Conservation (phyloP, 2,329 filamentous ascomycete species). For the Cladophialophora psammophila region DNA sequence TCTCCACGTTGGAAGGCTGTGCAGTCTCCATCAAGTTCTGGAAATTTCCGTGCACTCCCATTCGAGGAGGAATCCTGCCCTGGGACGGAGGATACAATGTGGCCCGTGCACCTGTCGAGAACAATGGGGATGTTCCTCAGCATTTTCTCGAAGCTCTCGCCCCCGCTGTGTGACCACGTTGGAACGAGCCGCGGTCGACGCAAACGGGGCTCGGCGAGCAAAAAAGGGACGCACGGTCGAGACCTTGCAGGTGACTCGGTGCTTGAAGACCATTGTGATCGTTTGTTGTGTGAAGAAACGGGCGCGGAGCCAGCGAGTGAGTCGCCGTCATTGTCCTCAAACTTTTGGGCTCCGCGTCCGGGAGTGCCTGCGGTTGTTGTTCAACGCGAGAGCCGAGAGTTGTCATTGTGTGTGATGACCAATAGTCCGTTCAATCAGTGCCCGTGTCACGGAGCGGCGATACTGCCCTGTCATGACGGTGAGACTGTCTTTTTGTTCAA, state of each 20-base stretch:
- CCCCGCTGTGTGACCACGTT: neutral
- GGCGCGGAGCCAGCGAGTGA: neutral
- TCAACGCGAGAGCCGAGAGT: neutral
- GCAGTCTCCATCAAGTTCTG: neutral
- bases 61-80: neutral
- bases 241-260: neutral
- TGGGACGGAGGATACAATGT: neutral
- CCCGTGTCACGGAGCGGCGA: neutral
- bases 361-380: neutral
- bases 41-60: neutral
- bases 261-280: neutral
- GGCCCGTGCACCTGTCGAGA: neutral
- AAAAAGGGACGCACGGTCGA: neutral
- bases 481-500: neutral
- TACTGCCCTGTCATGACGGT: neutral
- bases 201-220: neutral
- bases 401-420: constrained; percentile 2
- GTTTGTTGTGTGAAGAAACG: neutral
- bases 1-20: neutral
- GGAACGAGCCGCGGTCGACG: neutral
- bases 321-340: neutral
- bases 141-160: neutral
- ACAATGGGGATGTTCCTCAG: neutral
- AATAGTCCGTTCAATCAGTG: neutral
- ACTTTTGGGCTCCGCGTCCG: neutral